phyloP scores from a whole-genome alignment of 768 basidiomycete species.

The Punctularia strigosozonata region DNA sequence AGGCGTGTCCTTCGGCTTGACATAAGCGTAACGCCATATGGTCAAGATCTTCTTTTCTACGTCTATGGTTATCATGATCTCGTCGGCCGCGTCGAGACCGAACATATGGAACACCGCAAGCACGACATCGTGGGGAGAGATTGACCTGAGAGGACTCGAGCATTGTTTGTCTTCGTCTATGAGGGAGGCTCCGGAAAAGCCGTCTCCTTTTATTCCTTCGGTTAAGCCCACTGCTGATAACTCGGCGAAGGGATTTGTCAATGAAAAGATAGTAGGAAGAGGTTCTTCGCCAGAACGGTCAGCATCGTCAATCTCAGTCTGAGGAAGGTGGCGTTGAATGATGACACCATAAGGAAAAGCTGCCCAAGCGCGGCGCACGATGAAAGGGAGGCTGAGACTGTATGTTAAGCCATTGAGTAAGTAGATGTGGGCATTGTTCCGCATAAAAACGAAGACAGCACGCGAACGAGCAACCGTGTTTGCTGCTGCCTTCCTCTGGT shows the following conservation, averaged over 20 bases:
- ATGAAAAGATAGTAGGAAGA: constrained; percentile 71
- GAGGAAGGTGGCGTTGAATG: constrained; percentile 64
- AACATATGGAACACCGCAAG: constrained; percentile 46
- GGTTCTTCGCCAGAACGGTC: constrained; percentile 51
- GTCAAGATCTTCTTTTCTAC: constrained; percentile 39
- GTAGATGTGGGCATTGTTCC: constrained; percentile 63
- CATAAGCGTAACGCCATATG: constrained; percentile 64
- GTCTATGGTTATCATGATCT: constrained; percentile 50
- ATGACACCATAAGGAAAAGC: constrained; percentile 68
- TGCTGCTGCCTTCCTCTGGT: constrained; percentile 24
- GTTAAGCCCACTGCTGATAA: constrained; percentile 62
- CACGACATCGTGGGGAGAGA: constrained; percentile 55
- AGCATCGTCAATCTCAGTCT: constrained; percentile 54
- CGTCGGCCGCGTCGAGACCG: constrained; percentile 26
- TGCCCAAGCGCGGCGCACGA: constrained; percentile 71
- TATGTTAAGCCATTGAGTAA: constrained; percentile 61
- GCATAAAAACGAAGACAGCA: constrained; percentile 68
- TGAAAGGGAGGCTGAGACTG: constrained; percentile 71
- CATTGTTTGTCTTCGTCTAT: constrained; percentile 45
- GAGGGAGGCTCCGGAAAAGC: constrained; percentile 21
- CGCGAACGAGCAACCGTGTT: constrained; percentile 31
- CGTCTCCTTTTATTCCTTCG: constrained; percentile 41
- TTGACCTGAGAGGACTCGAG: constrained; percentile 36
- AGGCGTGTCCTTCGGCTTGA: constrained; percentile 47
- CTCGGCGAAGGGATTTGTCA: constrained; percentile 70